phyloP scores from a whole-genome alignment of 73 alveolate genomes.

The Stentor roeselii region DNA sequence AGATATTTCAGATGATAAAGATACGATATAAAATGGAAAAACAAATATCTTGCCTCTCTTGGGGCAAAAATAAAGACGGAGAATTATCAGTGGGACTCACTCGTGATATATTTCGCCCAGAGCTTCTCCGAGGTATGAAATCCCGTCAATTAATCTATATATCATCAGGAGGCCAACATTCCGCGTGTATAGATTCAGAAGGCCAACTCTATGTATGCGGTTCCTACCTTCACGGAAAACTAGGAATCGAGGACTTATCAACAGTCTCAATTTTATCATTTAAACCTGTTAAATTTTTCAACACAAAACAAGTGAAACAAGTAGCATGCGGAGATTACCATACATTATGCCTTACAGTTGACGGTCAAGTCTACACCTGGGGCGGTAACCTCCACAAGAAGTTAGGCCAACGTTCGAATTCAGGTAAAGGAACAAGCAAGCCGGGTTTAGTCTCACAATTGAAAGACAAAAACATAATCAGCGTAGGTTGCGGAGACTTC shows the following conservation, averaged over 20 bases:
- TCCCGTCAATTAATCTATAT: conserved; percentile 55
- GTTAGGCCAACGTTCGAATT: conserved; percentile 66
- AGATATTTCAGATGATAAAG: neutral
- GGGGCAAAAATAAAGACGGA: conserved; percentile 97
- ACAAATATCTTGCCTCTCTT: too few species aligned
- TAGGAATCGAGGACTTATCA: conserved; percentile 73
- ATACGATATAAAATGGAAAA: too few species aligned
- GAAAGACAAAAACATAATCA: conserved; percentile 56
- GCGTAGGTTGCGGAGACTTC: conserved; percentile 96
- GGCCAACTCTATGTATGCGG: conserved; percentile 91
- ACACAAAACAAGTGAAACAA: conserved; percentile 59
- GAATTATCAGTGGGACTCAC: conserved; percentile 87
- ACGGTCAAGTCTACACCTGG: conserved; percentile 90
- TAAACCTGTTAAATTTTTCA: conserved; percentile 53
- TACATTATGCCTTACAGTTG: conserved; percentile 76
- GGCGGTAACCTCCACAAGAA: conserved; percentile 95
- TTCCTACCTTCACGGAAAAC: conserved; percentile 90
- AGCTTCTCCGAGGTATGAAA: conserved; percentile 69
- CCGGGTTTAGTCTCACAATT: conserved; percentile 44
- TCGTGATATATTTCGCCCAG: conserved; percentile 72
- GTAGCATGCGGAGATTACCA: conserved; percentile 97
- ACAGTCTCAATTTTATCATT: conserved; percentile 60
- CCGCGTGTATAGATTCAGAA: conserved; percentile 84
- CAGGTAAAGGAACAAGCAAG: conserved; percentile 58
- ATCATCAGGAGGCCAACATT: conserved; percentile 86